These are phyloP conservation scores for Cornus controversa DNA, from an alignment of 148 eudicot species.

Conservation along the genomic window DNA sequence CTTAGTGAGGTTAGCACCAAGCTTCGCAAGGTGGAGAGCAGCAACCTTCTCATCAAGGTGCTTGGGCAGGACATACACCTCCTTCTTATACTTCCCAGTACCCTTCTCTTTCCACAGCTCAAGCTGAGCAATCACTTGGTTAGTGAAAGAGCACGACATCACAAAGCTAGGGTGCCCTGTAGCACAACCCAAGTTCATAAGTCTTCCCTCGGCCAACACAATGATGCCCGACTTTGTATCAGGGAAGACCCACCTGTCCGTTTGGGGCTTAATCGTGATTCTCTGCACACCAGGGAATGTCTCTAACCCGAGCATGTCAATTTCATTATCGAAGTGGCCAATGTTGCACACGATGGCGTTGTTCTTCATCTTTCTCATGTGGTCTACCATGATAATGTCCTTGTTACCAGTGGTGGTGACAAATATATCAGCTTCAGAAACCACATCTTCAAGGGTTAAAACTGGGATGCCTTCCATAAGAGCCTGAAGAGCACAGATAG, in stretches of 20 bases:
- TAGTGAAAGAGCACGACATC: conserved; percentile 98
- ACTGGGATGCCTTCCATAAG: conserved; percentile 87
- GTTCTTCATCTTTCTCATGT: conserved; percentile 99
- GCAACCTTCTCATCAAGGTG: conserved; percentile 99
- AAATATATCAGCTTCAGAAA: conserved; percentile 82
- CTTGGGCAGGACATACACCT: conserved; percentile 94
- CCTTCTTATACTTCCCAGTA: conserved; percentile 80
- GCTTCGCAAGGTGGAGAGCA: conserved; percentile 86
- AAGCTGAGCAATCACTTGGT: conserved; percentile 95
- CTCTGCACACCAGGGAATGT: conserved; percentile 85
- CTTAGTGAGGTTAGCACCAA: conserved; percentile 91
- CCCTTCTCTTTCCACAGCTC: conserved; percentile 92
- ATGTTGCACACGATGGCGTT: conserved; percentile 99
- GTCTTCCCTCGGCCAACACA: conserved; percentile 88
- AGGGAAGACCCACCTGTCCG: conserved; percentile 88
- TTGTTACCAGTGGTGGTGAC: conserved; percentile 98
- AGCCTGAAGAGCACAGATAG: conserved; percentile 95
- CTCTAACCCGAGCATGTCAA: conserved; percentile 91
- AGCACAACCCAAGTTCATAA: conserved; percentile 99
- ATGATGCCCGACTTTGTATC: conserved; percentile 78
- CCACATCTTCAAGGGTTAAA: conserved; percentile 70
- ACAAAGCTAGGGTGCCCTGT: conserved; percentile 98
- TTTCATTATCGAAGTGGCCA: conserved; percentile 97
- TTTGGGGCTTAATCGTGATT: conserved; percentile 94
- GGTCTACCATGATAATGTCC: conserved; percentile 94